A percentile compares a stretch with the other conserved stretches of the same genome.
These are phyloP conservation scores for Melocanna baccifera DNA, from an alignment of 176 grass and related monocot species.

Conservation along the genomic window DNA sequence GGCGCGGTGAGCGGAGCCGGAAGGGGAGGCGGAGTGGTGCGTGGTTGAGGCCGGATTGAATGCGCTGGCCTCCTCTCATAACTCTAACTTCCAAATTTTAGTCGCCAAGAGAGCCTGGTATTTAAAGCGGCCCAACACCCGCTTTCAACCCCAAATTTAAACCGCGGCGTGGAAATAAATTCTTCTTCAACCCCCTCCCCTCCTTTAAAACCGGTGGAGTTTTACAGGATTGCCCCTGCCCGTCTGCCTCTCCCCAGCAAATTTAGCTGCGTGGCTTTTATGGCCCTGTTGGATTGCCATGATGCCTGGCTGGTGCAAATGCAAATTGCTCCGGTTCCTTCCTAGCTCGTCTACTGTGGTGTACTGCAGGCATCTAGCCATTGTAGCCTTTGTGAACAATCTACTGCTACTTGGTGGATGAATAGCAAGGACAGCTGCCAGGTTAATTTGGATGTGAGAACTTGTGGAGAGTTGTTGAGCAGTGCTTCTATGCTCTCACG, in stretches of 20 bases:
- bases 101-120: slow-evolving; percentile 45
- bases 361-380: not conserved
- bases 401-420: not conserved
- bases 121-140: slow-evolving; percentile 85
- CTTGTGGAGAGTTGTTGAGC: not conserved
- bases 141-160: slow-evolving; percentile 58
- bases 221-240: slow-evolving; percentile 26
- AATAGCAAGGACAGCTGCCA: not conserved
- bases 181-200: slow-evolving; percentile 35
- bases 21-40: not conserved
- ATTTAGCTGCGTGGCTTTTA: slow-evolving; percentile 52
- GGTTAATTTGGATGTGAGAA: not conserved
- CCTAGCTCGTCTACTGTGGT: not conserved
- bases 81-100: slow-evolving; percentile 65
- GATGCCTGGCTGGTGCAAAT: slow-evolving; percentile 21
- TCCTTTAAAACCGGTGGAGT: slow-evolving; percentile 20
- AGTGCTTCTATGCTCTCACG: not conserved
- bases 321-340: slow-evolving; percentile 18
- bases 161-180: slow-evolving; percentile 46
- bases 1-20: slow-evolving; percentile 1
- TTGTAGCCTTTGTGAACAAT: not conserved
- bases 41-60: slow-evolving; percentile 61
- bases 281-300: slow-evolving; percentile 29
- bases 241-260: slow-evolving; percentile 27
- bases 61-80: slow-evolving; percentile 47